Evolutionary conservation across 192 early-diverging fungal genomes (phyloP).

Genomic region (Coemansia sp.): DNA sequence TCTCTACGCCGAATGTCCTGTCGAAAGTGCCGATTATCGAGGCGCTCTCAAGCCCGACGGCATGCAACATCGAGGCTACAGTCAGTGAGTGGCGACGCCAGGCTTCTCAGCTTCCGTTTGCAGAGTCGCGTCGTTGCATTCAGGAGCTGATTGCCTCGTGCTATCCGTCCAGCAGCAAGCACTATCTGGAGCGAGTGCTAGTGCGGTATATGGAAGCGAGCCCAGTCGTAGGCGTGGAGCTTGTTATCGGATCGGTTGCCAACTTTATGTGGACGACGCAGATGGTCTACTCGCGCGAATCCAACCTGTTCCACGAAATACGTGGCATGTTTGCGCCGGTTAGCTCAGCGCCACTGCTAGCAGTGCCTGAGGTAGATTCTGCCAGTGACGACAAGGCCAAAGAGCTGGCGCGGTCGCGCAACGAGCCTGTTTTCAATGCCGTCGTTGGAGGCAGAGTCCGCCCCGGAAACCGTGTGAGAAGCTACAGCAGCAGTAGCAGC

Average conservation of each 20-base stretch:
- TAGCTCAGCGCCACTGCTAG: neutral
- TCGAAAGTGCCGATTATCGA: slow-evolving; percentile 25
- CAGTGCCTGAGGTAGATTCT: neutral
- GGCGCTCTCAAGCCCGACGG: slow-evolving; percentile 15
- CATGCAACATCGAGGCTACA: slow-evolving; percentile 18
- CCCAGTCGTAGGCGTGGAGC: slow-evolving; percentile 37
- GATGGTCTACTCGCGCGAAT: slow-evolving; percentile 25
- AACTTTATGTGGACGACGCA: slow-evolving; percentile 37
- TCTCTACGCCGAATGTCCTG: slow-evolving; percentile 20
- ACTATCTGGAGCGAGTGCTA: slow-evolving; percentile 36
- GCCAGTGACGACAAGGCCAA: neutral
- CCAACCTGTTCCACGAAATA: slow-evolving; percentile 37
- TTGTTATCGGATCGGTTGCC: slow-evolving; percentile 44
- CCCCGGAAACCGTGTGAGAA: neutral
- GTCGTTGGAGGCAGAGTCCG: slow-evolving; percentile 43
- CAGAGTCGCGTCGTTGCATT: slow-evolving; percentile 19
- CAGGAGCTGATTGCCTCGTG: slow-evolving; percentile 29
- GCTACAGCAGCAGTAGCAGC: too few relatives aligned
- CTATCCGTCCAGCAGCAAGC: slow-evolving; percentile 34
- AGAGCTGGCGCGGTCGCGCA: slow-evolving; percentile 8
- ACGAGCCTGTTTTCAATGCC: slow-evolving; percentile 37
- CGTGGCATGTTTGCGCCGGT: slow-evolving; percentile 33
- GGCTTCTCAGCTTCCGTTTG: slow-evolving; percentile 17
- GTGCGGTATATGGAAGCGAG: slow-evolving; percentile 43
- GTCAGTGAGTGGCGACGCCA: slow-evolving; percentile 35